Conservation (phyloP, 2,329 filamentous ascomycete genomes). For the Fusarium equiseti region DNA sequence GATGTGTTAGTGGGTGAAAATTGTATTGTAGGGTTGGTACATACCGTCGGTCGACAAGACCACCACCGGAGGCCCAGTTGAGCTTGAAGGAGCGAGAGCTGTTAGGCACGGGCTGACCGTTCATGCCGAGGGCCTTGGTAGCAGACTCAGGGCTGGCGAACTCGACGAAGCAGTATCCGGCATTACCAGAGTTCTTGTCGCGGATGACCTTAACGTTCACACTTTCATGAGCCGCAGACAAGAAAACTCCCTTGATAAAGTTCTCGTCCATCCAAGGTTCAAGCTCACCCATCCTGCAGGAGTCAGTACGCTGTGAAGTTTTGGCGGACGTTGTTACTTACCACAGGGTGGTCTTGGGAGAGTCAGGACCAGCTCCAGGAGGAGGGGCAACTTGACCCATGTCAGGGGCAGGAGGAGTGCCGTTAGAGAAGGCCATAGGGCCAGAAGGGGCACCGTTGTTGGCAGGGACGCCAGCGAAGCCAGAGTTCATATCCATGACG, state of each 20-base stretch:
- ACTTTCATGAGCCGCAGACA: slow-evolving; percentile 88
- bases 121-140: slow-evolving; percentile 89
- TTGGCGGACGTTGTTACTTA: slow-evolving; percentile 48
- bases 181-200: slow-evolving; percentile 98
- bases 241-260: slow-evolving; percentile 94
- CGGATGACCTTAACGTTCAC: slow-evolving; percentile 99
- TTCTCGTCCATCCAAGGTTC: slow-evolving; percentile 99
- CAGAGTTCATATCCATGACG: slow-evolving; percentile 52
- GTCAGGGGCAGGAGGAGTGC: slow-evolving; percentile 55
- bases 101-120: slow-evolving; percentile 91
- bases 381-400: slow-evolving; percentile 53
- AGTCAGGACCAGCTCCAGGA: slow-evolving; percentile 56
- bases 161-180: slow-evolving; percentile 98
- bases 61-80: slow-evolving; percentile 98
- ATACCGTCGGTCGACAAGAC: slow-evolving; percentile 91
- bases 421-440: slow-evolving; percentile 56
- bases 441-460: slow-evolving; percentile 50
- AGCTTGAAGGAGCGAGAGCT: slow-evolving; percentile 96
- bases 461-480: slow-evolving; percentile 49
- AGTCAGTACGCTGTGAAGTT: slow-evolving; percentile 31
- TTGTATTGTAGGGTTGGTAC: slow-evolving; percentile 43
- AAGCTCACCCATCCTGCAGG: slow-evolving; percentile 93
- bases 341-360: slow-evolving; percentile 71
- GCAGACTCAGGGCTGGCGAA: slow-evolving; percentile 87
- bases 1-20: not conserved